These are phyloP conservation scores for Rhexocercosporidium sp. DNA, from an alignment of 2,329 filamentous ascomycete genomes.

Conservation along the genomic window DNA sequence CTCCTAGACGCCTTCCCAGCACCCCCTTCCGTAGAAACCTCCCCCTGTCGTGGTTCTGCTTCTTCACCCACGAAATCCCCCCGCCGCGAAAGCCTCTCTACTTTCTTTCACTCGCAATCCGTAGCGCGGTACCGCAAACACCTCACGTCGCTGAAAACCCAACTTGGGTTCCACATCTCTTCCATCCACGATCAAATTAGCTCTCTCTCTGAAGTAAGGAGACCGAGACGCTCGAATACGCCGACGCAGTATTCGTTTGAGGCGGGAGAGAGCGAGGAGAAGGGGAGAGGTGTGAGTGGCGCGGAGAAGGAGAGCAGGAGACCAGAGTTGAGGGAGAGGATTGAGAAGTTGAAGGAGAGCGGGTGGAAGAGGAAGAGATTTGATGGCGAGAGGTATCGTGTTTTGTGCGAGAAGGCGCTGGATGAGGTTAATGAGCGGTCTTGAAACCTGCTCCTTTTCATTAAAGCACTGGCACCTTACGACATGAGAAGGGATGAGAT, in stretches of 20 bases:
- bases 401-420: slow-evolving; percentile 37
- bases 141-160: slow-evolving; percentile 27
- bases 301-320: slow-evolving; percentile 29
- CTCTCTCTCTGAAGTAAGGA: slow-evolving; percentile 23
- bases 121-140: slow-evolving; percentile 29
- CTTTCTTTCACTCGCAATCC: slow-evolving; percentile 16
- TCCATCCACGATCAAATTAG: slow-evolving; percentile 31
- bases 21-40: slow-evolving; percentile 18
- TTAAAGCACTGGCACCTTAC: neutral
- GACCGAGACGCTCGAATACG: slow-evolving; percentile 30
- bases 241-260: slow-evolving; percentile 16
- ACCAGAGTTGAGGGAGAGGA: slow-evolving; percentile 26
- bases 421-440: slow-evolving; percentile 26
- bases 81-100: slow-evolving; percentile 14
- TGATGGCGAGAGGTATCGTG: slow-evolving; percentile 32
- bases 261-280: neutral
- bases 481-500: slow-evolving; percentile 1
- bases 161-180: slow-evolving; percentile 33
- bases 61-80: neutral
- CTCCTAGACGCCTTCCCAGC: slow-evolving; percentile 29
- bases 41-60: neutral
- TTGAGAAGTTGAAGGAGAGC: slow-evolving; percentile 27
- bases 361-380: slow-evolving; percentile 37
- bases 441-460: neutral
- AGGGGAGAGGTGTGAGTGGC: slow-evolving; percentile 4